Evolutionary conservation across 2,329 filamentous ascomycete genomes (phyloP).

Genomic region (Fusarium brevicatenulatum): DNA sequence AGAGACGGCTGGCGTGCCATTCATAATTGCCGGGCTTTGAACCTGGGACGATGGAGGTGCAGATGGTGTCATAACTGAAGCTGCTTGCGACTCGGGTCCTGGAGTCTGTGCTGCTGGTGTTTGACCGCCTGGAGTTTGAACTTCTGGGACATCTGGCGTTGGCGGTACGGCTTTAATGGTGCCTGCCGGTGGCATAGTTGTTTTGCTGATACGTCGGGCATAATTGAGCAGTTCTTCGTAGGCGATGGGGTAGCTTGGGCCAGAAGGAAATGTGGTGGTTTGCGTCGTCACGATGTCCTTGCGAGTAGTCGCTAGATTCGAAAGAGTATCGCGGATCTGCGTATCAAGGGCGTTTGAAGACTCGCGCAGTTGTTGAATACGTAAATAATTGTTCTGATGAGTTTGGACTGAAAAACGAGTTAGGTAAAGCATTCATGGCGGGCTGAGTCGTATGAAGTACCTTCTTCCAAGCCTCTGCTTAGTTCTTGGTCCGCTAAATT

Average conservation of each 20-base stretch:
- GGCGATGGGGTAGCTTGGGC: slow-evolving; percentile 65
- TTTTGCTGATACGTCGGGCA: slow-evolving; percentile 82
- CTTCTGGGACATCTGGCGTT: slow-evolving; percentile 35
- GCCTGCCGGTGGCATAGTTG: slow-evolving; percentile 75
- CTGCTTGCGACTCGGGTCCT: slow-evolving; percentile 45
- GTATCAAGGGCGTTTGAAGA: slow-evolving; percentile 73
- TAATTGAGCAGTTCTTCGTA: slow-evolving; percentile 81
- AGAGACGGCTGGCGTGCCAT: slow-evolving; percentile 46
- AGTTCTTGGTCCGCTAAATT: slow-evolving; percentile 76
- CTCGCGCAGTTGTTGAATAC: slow-evolving; percentile 74
- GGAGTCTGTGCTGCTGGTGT: slow-evolving; percentile 49
- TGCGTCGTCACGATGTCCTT: slow-evolving; percentile 75
- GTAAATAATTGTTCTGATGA: slow-evolving; percentile 79
- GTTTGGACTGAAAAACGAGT: slow-evolving; percentile 64
- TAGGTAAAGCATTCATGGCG: not conserved
- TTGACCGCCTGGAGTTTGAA: slow-evolving; percentile 47
- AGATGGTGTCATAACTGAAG: slow-evolving; percentile 47
- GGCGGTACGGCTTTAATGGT: slow-evolving; percentile 54
- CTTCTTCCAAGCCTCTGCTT: slow-evolving; percentile 70
- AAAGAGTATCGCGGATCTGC: slow-evolving; percentile 77
- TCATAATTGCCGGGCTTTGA: slow-evolving; percentile 49
- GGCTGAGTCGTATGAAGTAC: slow-evolving; percentile 53
- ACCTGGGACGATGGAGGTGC: slow-evolving; percentile 49
- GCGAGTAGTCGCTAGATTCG: slow-evolving; percentile 76
- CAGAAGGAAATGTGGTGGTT: slow-evolving; percentile 64